phyloP scores from a whole-genome alignment of 208 protist genomes.

The Wallacemonas sp. region DNA sequence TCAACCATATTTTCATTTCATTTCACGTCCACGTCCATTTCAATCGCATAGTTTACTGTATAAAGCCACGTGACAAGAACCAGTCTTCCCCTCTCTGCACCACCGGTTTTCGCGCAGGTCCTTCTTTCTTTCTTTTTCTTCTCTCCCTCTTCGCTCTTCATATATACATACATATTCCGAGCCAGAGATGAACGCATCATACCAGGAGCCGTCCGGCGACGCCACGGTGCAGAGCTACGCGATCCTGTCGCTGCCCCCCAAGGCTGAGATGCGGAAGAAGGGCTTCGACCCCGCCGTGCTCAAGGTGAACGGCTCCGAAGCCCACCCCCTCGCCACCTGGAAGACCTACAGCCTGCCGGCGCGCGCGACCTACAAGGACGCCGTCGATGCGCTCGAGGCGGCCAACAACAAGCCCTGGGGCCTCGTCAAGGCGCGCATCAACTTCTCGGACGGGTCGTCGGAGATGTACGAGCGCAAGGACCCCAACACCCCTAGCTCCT shows the following conservation, averaged over 20 bases:
- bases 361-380: constrained; percentile 70
- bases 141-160: too few species aligned
- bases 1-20: too few species aligned
- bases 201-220: constrained; percentile 40
- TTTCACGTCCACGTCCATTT: too few species aligned
- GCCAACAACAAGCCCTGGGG: constrained; percentile 78
- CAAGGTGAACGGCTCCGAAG: constrained; percentile 53
- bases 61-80: too few species aligned
- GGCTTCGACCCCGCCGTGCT: constrained; percentile 63
- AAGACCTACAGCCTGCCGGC: constrained; percentile 51
- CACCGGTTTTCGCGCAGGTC: too few species aligned
- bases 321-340: constrained; percentile 79
- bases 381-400: constrained; percentile 59
- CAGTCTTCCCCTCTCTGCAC: too few species aligned
- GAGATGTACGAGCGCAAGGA: constrained; percentile 70
- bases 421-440: constrained; percentile 67
- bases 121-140: too few species aligned
- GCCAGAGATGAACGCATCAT: constrained; percentile 46
- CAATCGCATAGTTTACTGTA: too few species aligned
- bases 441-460: constrained; percentile 73
- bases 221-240: constrained; percentile 74
- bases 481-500: constrained; percentile 42
- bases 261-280: constrained; percentile 69
- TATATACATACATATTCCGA: too few species aligned
- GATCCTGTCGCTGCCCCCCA: constrained; percentile 61